Base-by-base conservation (phyloP, 345 rosid species). In the Citropsis articulata region DNA sequence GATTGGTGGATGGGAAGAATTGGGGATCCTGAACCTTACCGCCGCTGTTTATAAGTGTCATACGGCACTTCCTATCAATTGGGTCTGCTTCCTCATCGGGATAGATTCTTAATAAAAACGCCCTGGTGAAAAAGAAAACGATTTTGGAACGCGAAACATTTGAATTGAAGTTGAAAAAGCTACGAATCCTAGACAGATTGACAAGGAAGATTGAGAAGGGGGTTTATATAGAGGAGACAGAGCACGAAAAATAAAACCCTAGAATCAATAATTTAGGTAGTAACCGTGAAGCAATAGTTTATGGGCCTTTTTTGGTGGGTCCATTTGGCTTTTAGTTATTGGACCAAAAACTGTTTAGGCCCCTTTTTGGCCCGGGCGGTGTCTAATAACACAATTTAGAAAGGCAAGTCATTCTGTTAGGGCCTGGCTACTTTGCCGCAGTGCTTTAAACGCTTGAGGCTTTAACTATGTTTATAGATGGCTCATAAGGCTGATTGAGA, bases 1-100 rank as follows among this genome's bases (percentile, higher is more conserved):
- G 64, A 66, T 42, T 66, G 83, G 80, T 16, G 82, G 84, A 71
- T 50, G 81, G 81, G 78, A 68, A 72, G 33, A 4, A 53, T 6
- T 16, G 55, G 63, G 13, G 24, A 69, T 16, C 30, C 78, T 53
- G 36, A 57, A 53, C 0, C 38, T 19, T 40, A 70, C 80, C 78
- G 64, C 82, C 77, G 85, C 75, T 59, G 77, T 35, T 73, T 82
- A 74, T 13, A 77, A 84, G 90, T 84, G 92, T 89, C 92, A 89
- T 84, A 89, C 92, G 89, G 89, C 92, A 87, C 92, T 89, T 87
- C 90, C 90, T 89, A 88, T 88, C 88, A 77, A 68, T 38, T 71
- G 89, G 91, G 91, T 78, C 9, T 53, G 69, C 87, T 85, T 88
- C 89, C 81, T 88, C 91, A 88, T 77, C 6, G 88, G 86, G 83